Evolutionary conservation across 139 green algal species (phyloP).

Genomic region (Chlamydomonas schloesseri): DNA sequence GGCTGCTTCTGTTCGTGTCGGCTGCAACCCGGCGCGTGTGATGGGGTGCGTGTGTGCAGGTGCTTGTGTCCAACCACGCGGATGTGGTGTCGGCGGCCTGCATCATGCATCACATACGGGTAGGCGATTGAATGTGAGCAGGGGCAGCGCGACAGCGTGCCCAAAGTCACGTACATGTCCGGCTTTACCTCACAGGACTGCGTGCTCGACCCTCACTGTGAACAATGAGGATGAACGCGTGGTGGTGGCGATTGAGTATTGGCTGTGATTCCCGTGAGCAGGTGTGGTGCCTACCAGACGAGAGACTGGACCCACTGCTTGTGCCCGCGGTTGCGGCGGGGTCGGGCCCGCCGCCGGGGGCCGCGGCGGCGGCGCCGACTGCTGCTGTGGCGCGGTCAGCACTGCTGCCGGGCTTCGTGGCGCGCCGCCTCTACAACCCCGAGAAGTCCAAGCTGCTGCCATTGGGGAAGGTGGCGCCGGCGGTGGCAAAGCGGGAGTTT

Average conservation of each 20-base stretch:
- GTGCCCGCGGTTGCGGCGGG: not conserved
- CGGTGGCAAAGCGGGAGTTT: no score
- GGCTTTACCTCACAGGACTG: no score
- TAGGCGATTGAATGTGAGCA: no score
- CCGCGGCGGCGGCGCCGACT: not conserved
- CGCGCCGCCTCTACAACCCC: slow-evolving; percentile 43
- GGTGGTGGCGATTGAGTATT: no score
- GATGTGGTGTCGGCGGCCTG: not conserved
- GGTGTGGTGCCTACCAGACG: slow-evolving; percentile 6
- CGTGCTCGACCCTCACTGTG: no score
- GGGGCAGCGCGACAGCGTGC: no score
- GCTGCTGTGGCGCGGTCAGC: not conserved
- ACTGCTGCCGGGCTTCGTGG: slow-evolving; percentile 43
- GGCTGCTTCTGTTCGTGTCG: no score
- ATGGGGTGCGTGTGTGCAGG: no score
- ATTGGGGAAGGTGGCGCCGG: not conserved
- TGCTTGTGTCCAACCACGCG: not conserved
- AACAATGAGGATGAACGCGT: no score
- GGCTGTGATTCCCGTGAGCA: not conserved
- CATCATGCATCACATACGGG: slow-evolving; percentile 12
- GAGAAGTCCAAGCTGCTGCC: not conserved
- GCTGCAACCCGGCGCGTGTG: no score
- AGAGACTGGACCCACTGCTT: not conserved
- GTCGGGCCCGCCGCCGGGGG: not conserved
- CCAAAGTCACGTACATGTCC: no score